Base-by-base conservation (phyloP, 139 green algal genomes). In the Picochlorum sp. region DNA sequence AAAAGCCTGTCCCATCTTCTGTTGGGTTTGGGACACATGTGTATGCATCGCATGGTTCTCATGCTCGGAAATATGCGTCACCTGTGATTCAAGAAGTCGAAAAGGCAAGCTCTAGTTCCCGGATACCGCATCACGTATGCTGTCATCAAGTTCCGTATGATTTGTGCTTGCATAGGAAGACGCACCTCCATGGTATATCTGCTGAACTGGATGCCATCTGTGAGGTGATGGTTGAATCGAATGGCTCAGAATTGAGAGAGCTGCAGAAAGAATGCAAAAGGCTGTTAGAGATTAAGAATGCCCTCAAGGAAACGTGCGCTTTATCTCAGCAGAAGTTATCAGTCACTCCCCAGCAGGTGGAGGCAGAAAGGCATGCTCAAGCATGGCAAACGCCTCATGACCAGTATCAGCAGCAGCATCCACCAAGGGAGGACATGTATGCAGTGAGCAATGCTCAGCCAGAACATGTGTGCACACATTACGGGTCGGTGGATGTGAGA, bases 61-160 rank as follows among this genome's bases (percentile, higher is more conserved):
- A 41, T 41, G 34, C 34, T 41, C 34, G 8, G 34, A 41, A 9
- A 11, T 41, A 41, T 41, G 34, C 34, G 34, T 14, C 34, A 11
- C 34, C 34, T 11, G 9, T 41, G 34, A 11, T 41, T 41, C 34
- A 41, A 13, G 34, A 41, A 41, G 34, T 41, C 1, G 34, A 41
- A 11, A 41, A 41, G 34, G 8, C 7, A 11, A 41, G 34, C 8
- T 11, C 34, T 41, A 41, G n/a, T 7, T 54, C 47, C 18, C 18
- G 18, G 16, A 54, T 54, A 26, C 47, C n/a, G 16, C 47, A 54
- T 4, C 47, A 54, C 23, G 18, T 20, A 6, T 54, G 47, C 11
- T 54, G 47, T 20, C 47, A 54, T 54, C 47, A 54, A 20, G 47
- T 54, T 54, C 47, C 47, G n/a, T 54, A 54, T 20, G 47, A 54